phyloP scores from a whole-genome alignment of 2,329 filamentous ascomycete genomes.

The Cladosporium colombiae region DNA sequence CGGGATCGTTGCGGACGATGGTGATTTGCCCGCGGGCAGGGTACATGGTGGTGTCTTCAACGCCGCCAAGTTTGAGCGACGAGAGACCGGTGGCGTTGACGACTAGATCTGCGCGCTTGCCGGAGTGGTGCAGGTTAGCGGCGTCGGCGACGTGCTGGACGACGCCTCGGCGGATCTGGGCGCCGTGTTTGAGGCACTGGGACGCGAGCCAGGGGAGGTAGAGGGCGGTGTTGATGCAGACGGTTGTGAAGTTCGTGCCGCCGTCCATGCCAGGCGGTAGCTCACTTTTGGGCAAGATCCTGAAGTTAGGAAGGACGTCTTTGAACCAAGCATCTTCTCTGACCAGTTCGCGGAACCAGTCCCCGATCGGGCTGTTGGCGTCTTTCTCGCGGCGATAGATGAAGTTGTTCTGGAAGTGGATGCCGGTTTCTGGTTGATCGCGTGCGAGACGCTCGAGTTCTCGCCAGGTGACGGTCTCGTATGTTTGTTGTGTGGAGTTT shows the following conservation, averaged over 20 bases:
- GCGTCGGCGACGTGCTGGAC: conserved; percentile 73
- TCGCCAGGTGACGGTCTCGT: conserved; percentile 48
- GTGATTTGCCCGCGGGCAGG: conserved; percentile 83
- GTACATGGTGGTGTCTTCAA: conserved; percentile 70
- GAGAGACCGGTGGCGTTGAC: conserved; percentile 85
- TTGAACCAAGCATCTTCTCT: conserved; percentile 72
- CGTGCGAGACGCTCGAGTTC: conserved; percentile 49
- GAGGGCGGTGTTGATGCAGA: conserved; percentile 87
- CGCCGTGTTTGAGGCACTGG: conserved; percentile 74
- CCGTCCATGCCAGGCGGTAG: conserved; percentile 68
- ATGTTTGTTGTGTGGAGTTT: conserved; percentile 38
- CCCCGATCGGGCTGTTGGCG: conserved; percentile 51
- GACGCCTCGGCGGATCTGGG: conserved; percentile 51
- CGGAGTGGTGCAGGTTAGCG: conserved; percentile 58
- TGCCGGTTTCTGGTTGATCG: conserved; percentile 72
- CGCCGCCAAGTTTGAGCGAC: conserved; percentile 75
- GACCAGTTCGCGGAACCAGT: conserved; percentile 67
- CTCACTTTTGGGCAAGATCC: conserved; percentile 33
- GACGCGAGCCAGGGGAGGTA: conserved; percentile 86
- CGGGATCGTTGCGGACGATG: conserved; percentile 75
- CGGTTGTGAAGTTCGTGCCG: conserved; percentile 74
- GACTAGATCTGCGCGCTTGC: conserved; percentile 64
- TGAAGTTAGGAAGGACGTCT: conserved; percentile 65
- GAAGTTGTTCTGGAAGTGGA: conserved; percentile 69
- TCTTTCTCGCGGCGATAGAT: conserved; percentile 66